These are phyloP conservation scores for Neurospora tetrasperma DNA, from an alignment of 495 filamentous ascomycete genomes.

Conservation along the genomic window DNA sequence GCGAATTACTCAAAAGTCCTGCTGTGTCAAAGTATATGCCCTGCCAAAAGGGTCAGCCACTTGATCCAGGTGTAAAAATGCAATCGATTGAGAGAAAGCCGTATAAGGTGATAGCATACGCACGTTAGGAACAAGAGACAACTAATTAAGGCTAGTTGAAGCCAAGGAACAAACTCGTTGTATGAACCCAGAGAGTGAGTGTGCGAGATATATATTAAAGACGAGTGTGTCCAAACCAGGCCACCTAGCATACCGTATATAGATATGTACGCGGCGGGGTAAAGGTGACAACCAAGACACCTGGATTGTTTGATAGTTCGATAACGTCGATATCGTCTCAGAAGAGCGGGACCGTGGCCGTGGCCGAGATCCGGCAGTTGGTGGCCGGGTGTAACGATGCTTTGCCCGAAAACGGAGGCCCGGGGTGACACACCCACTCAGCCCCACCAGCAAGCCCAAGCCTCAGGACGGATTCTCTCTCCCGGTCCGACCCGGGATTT, in stretches of 20 bases:
- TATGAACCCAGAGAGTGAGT: not conserved
- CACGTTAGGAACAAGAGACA: not conserved
- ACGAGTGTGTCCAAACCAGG: not conserved
- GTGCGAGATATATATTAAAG: not conserved
- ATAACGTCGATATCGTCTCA: not conserved
- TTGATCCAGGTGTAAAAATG: not conserved
- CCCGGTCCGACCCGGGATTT: not conserved
- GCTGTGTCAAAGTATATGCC: not conserved
- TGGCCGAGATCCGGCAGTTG: not conserved
- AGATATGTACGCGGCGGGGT: not conserved
- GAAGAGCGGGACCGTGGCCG: not conserved
- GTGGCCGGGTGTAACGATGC: not conserved
- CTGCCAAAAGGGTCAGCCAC: not conserved
- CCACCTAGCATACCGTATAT: not conserved
- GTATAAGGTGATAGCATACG: not conserved
- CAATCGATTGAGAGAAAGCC: not conserved
- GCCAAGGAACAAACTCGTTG: not conserved
- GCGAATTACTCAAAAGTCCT: not conserved
- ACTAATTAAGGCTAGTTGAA: not conserved
- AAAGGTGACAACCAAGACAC: not conserved
- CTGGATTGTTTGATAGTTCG: not conserved
- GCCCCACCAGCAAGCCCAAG: not conserved
- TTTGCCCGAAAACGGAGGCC: not conserved
- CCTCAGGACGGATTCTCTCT: not conserved
- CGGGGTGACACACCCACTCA: not conserved